Conservation (phyloP, 2,329 filamentous ascomycete genomes). For the Dactylellina haptotyla region DNA sequence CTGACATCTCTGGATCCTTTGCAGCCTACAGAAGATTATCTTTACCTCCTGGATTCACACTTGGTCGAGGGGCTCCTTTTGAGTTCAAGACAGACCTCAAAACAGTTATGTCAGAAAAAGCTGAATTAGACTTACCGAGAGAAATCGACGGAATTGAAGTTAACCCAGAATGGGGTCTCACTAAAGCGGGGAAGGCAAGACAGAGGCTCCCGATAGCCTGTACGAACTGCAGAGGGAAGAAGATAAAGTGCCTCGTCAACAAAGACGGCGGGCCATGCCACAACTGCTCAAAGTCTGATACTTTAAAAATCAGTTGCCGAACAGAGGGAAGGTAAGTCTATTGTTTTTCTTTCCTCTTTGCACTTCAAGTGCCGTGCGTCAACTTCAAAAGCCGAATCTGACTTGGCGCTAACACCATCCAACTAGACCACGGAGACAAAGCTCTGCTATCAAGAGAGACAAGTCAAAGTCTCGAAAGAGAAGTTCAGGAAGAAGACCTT, state of each 20-base stretch:
- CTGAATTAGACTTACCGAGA: constrained; percentile 44
- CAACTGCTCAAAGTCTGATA: constrained; percentile 50
- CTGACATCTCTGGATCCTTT: constrained; percentile 44
- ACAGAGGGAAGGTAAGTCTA: constrained; percentile 51
- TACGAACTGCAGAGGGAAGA: constrained; percentile 57
- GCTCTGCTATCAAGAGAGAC: constrained; percentile 51
- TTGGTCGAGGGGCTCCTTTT: constrained; percentile 51
- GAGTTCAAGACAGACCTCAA: constrained; percentile 29
- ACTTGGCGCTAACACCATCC: constrained; percentile 7
- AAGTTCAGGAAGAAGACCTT: constrained; percentile 32
- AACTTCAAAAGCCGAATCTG: constrained; percentile 31
- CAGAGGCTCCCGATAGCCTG: constrained; percentile 58
- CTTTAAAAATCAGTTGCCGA: constrained; percentile 43
- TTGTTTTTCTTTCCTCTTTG: neutral
- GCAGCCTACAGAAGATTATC: constrained; percentile 53
- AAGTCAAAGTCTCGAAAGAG: constrained; percentile 52
- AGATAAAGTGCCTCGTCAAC: constrained; percentile 57
- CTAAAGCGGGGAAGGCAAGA: constrained; percentile 58
- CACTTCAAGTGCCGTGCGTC: constrained; percentile 27
- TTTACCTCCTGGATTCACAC: constrained; percentile 46
- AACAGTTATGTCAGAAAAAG: constrained; percentile 34
- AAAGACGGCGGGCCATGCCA: constrained; percentile 54
- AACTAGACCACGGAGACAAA: constrained; percentile 46
- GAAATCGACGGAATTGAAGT: constrained; percentile 57
- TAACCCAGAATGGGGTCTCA: constrained; percentile 59